Percentiles rank a stretch among this genome's conserved stretches.
phyloP scores from a whole-genome alignment of 2,329 filamentous ascomycete species.

The Cladosporium sp. region DNA sequence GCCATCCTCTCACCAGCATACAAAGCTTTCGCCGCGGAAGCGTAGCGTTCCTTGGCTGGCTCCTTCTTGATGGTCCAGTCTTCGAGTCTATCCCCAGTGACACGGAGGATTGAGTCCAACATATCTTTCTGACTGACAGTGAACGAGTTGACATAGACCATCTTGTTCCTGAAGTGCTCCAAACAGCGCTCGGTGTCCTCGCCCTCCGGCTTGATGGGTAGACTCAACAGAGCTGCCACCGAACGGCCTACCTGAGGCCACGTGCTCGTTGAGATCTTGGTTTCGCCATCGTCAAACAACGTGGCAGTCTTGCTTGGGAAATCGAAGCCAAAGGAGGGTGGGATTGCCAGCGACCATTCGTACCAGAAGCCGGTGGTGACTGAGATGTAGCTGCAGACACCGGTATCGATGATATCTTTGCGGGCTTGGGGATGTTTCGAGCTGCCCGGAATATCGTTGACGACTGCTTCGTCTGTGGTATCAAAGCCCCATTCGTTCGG shows the following conservation, averaged over 20 bases:
- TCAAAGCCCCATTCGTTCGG: slow-evolving; percentile 37
- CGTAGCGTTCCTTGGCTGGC: slow-evolving; percentile 44
- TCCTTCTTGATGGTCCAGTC: slow-evolving; percentile 59
- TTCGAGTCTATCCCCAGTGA: slow-evolving; percentile 51
- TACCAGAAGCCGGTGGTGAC: slow-evolving; percentile 32
- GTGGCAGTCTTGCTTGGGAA: slow-evolving; percentile 27
- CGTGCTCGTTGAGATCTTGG: slow-evolving; percentile 55
- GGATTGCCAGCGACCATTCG: slow-evolving; percentile 34
- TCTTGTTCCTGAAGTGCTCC: slow-evolving; percentile 45
- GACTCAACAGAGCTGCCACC: slow-evolving; percentile 41
- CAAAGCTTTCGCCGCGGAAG: slow-evolving; percentile 45
- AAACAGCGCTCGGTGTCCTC: slow-evolving; percentile 38
- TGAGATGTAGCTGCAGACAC: slow-evolving; percentile 25
- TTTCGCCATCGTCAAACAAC: slow-evolving; percentile 53
- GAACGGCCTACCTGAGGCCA: slow-evolving; percentile 54
- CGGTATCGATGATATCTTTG: slow-evolving; percentile 25
- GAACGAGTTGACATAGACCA: slow-evolving; percentile 55
- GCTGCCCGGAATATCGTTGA: slow-evolving; percentile 21
- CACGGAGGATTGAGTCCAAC: slow-evolving; percentile 57
- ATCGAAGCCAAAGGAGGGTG: slow-evolving; percentile 35
- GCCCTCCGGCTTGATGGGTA: slow-evolving; percentile 36
- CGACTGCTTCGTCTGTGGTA: slow-evolving; percentile 21
- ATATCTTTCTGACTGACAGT: slow-evolving; percentile 60
- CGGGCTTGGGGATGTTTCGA: slow-evolving; percentile 11
- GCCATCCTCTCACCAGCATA: slow-evolving; percentile 42